Evolutionary conservation across 208 protist species (phyloP).

Genomic region (Lotmaria passim): DNA sequence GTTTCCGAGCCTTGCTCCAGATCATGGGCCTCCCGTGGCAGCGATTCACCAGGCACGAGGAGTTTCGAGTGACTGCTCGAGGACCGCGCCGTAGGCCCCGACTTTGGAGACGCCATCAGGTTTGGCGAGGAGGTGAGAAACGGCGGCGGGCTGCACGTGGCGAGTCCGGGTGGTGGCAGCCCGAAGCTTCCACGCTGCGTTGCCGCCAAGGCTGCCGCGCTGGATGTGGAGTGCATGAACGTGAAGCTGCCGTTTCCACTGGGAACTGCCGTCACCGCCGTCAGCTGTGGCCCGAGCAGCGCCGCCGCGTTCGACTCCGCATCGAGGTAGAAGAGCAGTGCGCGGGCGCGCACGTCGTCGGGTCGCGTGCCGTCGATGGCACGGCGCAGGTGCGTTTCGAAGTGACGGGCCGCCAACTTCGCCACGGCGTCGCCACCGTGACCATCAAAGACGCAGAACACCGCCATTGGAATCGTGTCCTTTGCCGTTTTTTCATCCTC

Average conservation of each 20-base stretch:
- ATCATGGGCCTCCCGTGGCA: not conserved
- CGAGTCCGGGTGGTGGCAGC: no score
- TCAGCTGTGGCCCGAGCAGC: slow-evolving; percentile 6
- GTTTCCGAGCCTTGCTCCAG: not conserved
- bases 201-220: not conserved
- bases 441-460: slow-evolving; percentile 87
- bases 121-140: not conserved
- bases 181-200: not conserved
- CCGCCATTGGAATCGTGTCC: slow-evolving; percentile 67
- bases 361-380: slow-evolving; percentile 42
- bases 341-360: slow-evolving; percentile 45
- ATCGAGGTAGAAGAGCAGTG: slow-evolving; percentile 63
- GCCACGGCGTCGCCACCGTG: slow-evolving; percentile 83
- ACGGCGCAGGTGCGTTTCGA: slow-evolving; percentile 66
- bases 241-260: slow-evolving; percentile 11
- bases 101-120: not conserved
- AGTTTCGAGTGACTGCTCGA: slow-evolving; percentile 3
- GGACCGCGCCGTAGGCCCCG: not conserved
- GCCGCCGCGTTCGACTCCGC: slow-evolving; percentile 38
- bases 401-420: slow-evolving; percentile 63
- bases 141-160: not conserved
- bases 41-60: not conserved
- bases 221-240: not conserved
- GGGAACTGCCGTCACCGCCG: slow-evolving; percentile 19
- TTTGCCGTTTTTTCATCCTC: not conserved